phyloP scores from a whole-genome alignment of 2,329 filamentous ascomycete species.

The Claviceps digitariae region DNA sequence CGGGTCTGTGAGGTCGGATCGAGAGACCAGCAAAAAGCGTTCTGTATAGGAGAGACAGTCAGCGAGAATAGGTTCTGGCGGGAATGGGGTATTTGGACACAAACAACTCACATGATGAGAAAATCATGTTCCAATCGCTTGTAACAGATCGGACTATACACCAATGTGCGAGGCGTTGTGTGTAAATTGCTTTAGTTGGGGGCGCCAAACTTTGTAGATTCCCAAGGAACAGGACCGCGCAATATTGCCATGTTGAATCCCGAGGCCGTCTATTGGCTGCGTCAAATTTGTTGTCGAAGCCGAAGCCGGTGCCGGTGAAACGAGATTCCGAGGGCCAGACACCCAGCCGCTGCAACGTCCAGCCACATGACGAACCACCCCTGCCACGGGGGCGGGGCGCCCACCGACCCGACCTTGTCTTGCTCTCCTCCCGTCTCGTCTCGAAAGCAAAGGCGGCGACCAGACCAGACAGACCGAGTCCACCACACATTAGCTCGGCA shows the following conservation, averaged over 20 bases:
- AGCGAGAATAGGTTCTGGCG: background rate
- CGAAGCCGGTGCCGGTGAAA: slow-evolving; percentile 8
- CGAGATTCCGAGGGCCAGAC: slow-evolving; percentile 4
- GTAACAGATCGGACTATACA: background rate
- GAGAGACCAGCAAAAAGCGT: background rate
- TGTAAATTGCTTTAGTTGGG: background rate
- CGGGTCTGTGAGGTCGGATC: slow-evolving; percentile 1
- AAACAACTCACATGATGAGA: slow-evolving; percentile 9
- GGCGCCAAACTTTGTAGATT: background rate
- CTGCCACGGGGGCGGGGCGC: background rate
- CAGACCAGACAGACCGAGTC: no score
- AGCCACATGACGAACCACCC: background rate
- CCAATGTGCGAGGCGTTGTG: background rate
- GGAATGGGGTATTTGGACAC: no score
- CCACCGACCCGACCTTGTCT: background rate
- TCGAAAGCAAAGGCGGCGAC: no score
- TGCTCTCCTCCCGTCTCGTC: background rate
- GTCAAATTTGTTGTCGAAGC: background rate
- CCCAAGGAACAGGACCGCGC: background rate
- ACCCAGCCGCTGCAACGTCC: background rate
- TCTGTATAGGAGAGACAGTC: background rate
- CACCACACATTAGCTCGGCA: background rate
- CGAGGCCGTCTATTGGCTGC: slow-evolving; percentile 9
- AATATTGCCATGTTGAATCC: slow-evolving; percentile 1
- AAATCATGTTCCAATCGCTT: slow-evolving; percentile 9